phyloP scores from a whole-genome alignment of 106 monocot species.

The Phalaenopsis aphrodite region DNA sequence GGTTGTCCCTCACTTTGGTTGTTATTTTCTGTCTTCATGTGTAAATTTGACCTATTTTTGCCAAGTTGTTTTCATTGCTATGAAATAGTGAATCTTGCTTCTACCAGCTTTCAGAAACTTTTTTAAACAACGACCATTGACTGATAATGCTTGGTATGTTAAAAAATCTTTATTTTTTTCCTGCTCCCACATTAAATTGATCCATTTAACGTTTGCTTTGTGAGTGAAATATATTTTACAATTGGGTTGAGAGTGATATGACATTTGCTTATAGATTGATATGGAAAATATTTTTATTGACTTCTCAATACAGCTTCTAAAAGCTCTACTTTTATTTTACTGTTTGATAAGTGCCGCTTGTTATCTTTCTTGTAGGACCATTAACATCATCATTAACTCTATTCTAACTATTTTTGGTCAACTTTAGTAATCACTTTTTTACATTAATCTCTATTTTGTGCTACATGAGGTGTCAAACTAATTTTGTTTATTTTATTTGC shows the following conservation, averaged over 20 bases:
- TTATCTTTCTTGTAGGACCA: not conserved
- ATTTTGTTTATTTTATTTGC: not conserved
- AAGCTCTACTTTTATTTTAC: not conserved
- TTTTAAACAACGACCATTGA: not conserved
- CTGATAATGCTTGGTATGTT: not conserved
- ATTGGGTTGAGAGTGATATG: not conserved
- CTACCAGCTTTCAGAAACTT: not conserved
- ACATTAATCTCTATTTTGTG: not conserved
- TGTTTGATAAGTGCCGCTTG: not conserved
- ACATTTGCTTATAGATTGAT: not conserved
- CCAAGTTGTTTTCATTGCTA: not conserved
- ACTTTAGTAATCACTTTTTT: not conserved
- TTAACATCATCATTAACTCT: not conserved
- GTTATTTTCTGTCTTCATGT: not conserved
- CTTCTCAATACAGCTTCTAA: not conserved
- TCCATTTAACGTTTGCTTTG: not conserved
- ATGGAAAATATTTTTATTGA: not conserved
- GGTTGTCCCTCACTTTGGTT: conserved; percentile 29
- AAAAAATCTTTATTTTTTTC: not conserved
- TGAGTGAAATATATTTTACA: not conserved
- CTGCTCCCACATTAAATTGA: not conserved
- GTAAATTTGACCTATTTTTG: not conserved
- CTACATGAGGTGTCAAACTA: not conserved
- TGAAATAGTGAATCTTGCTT: not conserved
- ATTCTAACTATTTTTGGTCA: not conserved